These are phyloP conservation scores for Cladosporium oxysporum DNA, from an alignment of 2,329 filamentous ascomycete genomes.

Conservation along the genomic window DNA sequence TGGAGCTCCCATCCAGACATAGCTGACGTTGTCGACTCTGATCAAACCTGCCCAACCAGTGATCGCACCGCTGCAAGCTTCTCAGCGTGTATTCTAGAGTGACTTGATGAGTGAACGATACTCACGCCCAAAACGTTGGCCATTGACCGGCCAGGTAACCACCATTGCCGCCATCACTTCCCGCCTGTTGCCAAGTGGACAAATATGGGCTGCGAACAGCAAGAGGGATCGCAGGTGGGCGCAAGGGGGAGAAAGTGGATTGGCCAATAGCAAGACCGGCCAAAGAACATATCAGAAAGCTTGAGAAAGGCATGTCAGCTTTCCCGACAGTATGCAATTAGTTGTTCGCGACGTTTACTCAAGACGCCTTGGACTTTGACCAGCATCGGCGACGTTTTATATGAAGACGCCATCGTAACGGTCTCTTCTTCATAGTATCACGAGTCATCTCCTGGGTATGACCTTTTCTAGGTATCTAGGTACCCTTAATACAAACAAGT, in stretches of 20 bases:
- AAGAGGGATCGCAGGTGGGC: conserved; percentile 69
- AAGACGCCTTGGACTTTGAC: not conserved
- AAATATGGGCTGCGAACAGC: conserved; percentile 75
- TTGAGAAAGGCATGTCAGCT: not conserved
- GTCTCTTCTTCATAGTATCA: not conserved
- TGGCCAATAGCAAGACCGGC: not conserved
- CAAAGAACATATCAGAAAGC: not conserved
- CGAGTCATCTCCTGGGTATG: not conserved
- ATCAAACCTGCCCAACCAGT: conserved; percentile 69
- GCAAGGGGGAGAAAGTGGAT: conserved; percentile 63
- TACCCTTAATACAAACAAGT: not conserved
- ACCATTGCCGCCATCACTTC: conserved; percentile 61
- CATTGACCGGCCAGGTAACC: conserved; percentile 68
- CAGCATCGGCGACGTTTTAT: not conserved
- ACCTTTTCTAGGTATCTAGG: not conserved
- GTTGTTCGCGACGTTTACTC: not conserved
- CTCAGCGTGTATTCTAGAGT: not conserved
- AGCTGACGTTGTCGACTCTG: conserved; percentile 63
- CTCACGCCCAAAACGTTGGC: conserved; percentile 60
- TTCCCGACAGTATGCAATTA: not conserved
- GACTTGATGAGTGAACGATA: not conserved
- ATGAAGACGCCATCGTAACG: not conserved
- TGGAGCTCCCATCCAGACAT: conserved; percentile 67
- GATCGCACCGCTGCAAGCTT: conserved; percentile 44
- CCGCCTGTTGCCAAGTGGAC: conserved; percentile 65